A percentile compares a stretch with the other conserved stretches of the same genome.
Conservation (phyloP, 176 grass and related monocot species). For the Cocos nucifera region DNA sequence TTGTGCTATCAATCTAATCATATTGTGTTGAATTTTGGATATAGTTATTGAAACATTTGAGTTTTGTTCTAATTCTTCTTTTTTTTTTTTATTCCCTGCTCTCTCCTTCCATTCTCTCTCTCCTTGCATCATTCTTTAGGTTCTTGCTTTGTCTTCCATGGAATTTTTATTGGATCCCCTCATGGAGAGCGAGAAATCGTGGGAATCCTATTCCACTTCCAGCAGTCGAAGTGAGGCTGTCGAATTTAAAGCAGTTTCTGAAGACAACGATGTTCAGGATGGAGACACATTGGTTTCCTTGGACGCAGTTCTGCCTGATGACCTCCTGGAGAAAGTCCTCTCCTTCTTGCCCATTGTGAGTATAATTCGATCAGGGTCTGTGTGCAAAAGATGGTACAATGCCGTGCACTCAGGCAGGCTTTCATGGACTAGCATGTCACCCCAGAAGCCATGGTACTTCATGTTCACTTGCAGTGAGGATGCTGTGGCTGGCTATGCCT, state of each 20-base stretch:
- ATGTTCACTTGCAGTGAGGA: conserved; percentile 80
- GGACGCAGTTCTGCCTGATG: conserved; percentile 50
- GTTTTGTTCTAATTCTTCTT: no score
- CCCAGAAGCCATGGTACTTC: conserved; percentile 96
- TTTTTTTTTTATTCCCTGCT: background rate
- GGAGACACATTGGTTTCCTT: conserved; percentile 28
- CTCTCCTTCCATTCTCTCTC: background rate
- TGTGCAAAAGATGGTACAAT: conserved; percentile 77
- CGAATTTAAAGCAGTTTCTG: conserved; percentile 19
- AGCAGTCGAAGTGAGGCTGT: conserved; percentile 26
- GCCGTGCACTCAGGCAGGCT: conserved; percentile 38
- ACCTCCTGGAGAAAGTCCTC: conserved; percentile 76
- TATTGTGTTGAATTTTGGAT: no score
- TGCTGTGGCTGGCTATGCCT: conserved; percentile 44
- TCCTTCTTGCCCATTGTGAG: conserved; percentile 64
- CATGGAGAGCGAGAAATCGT: conserved; percentile 38
- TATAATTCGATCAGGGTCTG: conserved; percentile 60
- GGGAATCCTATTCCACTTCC: conserved; percentile 42
- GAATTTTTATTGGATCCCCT: background rate
- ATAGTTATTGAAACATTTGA: no score
- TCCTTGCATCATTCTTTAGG: conserved; percentile 25
- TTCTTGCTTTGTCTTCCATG: conserved; percentile 10
- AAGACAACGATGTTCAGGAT: conserved; percentile 20
- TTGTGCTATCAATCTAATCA: no score
- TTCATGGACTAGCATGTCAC: conserved; percentile 36